Conservation (phyloP, 2,329 filamentous ascomycete genomes). For the Arthrobotrys conoides region DNA sequence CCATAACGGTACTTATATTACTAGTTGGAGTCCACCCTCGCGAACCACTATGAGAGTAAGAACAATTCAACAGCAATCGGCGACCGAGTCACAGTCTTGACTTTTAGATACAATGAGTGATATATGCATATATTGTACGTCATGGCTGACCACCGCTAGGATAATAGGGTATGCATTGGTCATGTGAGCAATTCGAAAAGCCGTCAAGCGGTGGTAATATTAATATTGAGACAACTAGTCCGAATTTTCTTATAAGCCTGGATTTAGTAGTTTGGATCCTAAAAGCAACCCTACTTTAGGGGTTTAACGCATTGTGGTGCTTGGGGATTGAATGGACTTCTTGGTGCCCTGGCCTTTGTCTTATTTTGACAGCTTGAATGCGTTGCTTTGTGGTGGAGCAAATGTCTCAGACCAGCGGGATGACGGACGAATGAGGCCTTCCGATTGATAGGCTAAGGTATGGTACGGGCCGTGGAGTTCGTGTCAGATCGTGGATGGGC, state of each 20-base stretch:
- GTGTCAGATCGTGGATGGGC: slow-evolving; percentile 5
- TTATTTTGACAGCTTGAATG: slow-evolving; percentile 9
- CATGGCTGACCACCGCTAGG: no score
- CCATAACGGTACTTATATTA: not conserved
- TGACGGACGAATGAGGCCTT: slow-evolving; percentile 14
- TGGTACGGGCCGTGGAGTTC: slow-evolving; percentile 1
- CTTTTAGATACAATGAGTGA: no score
- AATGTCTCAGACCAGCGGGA: slow-evolving; percentile 20
- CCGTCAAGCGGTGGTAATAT: no score
- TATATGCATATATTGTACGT: no score
- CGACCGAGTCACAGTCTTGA: not conserved
- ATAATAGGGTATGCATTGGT: no score
- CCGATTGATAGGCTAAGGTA: not conserved
- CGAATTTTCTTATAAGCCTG: no score
- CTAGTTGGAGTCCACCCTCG: not conserved
- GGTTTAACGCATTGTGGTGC: not conserved
- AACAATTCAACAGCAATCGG: not conserved
- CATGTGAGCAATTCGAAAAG: no score
- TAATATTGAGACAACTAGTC: no score
- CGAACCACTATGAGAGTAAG: not conserved
- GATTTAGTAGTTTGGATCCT: no score
- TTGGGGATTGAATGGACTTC: not conserved
- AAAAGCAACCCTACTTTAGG: no score
- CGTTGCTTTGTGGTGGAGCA: slow-evolving; percentile 12
- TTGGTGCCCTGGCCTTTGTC: not conserved